Evolutionary conservation across 2,329 filamentous ascomycete species (phyloP), one percentile per base, ranked within the genome.

Genomic region (Epicoccum nigrum): DNA sequence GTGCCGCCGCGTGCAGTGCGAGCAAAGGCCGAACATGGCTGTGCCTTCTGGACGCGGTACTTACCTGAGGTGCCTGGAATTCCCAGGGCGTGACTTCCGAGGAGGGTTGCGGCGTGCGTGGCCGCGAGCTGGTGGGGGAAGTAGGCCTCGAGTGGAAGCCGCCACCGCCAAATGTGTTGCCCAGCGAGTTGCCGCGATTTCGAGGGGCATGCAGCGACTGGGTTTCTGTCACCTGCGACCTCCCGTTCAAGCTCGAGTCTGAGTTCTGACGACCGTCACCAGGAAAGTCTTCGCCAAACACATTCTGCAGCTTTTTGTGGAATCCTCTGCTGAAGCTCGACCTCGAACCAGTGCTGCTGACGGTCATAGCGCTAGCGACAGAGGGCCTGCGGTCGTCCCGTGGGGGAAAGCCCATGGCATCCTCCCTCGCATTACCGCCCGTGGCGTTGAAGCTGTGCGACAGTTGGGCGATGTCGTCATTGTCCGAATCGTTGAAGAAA

Each of bases 51-150:
- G 27, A 25, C 27, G 55, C 13, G 45, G 39, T n/a, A 65, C 86
- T 79, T 73, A 90, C 87, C 77, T 90, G 84, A 60, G 83, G 83
- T 70, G 94, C 90, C 74, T 97, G 94, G 70, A 94, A 97, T 56
- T 96, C 82, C 82, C 96, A 99, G n/a, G 94, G 94, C 31, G 96
- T 94, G 51, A 99, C 92, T 74, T 97, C 93, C 67, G 90, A 94
- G 11, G 90, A 90, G 33, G 90, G 90, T 43, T 92, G 81, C 11
- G 92, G 92, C n/a, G 90, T 96, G 63, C 88, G 83, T 39, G 92
- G 90, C 60, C 90, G 83, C 21, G 89, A 92, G 25, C 84, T 85
- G 44, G 84, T 83, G 32, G 91, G 91, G 45, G 92, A 95, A 37
- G 81, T 82, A 57, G 92, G 74, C 45, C 76, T 71, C 48, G 79